Evolutionary conservation across 2,329 filamentous ascomycete genomes (phyloP).

Genomic region (Botryotinia calthae): DNA sequence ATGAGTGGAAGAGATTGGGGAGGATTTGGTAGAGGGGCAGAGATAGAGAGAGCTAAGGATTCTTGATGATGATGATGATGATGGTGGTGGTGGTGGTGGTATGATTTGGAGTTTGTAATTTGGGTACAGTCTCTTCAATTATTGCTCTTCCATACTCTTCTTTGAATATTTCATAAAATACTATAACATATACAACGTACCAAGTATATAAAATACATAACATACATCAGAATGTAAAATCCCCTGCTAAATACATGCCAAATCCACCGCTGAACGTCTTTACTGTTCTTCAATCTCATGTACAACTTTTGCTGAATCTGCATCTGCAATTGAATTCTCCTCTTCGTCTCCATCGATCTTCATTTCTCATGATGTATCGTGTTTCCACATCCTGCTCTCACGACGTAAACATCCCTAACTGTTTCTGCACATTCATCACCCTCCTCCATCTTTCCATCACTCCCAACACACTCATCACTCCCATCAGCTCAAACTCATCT

Average conservation of each 20-base stretch:
- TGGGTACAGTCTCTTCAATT: neutral
- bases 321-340: neutral
- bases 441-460: conserved; percentile 33
- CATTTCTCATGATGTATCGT: neutral
- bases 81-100: neutral
- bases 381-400: neutral
- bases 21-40: neutral
- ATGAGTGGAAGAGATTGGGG: neutral
- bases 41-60: neutral
- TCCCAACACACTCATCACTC: conserved; percentile 31
- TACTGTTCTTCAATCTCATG: neutral
- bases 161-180: neutral
- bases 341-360: neutral
- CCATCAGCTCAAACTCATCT: conserved; percentile 33
- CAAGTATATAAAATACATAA: neutral
- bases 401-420: conserved; percentile 21
- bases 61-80: neutral
- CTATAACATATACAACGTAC: neutral
- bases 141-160: neutral
- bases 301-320: conserved; percentile 1
- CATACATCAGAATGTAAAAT: conserved; percentile 10
- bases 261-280: neutral
- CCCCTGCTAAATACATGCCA: conserved; percentile 5
- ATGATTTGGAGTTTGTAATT: neutral
- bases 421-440: conserved; percentile 22